Evolutionary conservation across 2,329 filamentous ascomycete genomes (phyloP).

Genomic region (Botryotinia convoluta): DNA sequence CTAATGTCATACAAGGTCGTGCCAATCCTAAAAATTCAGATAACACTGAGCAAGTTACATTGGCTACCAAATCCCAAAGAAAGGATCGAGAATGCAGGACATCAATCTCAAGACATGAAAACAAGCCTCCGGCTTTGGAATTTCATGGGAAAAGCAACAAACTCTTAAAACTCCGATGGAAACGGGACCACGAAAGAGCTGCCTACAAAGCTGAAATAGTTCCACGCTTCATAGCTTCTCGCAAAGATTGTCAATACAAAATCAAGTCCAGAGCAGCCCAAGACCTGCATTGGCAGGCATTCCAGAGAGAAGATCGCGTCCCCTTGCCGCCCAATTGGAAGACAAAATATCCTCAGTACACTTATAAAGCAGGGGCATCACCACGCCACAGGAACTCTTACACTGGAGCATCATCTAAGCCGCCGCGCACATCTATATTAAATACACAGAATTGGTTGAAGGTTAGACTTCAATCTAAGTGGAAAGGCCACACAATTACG

Average conservation of each 20-base stretch:
- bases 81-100: background rate
- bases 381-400: no score
- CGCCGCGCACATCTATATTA: background rate
- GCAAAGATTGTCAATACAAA: background rate
- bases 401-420: background rate
- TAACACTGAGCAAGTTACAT: background rate
- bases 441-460: background rate
- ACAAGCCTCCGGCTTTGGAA: background rate
- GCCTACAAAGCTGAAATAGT: background rate
- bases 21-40: background rate
- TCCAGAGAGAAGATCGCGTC: background rate
- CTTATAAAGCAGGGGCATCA: background rate
- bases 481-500: background rate
- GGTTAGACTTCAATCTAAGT: background rate
- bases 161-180: background rate
- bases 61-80: background rate
- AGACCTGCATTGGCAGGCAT: background rate
- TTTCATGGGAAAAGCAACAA: background rate
- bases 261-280: background rate
- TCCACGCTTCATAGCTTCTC: background rate
- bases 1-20: background rate
- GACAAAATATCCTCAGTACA: background rate
- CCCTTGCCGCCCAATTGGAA: background rate
- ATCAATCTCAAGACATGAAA: background rate
- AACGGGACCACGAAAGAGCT: background rate